Base-by-base conservation (phyloP, 2,329 filamentous ascomycete species). In the Arthroderma sp. region DNA sequence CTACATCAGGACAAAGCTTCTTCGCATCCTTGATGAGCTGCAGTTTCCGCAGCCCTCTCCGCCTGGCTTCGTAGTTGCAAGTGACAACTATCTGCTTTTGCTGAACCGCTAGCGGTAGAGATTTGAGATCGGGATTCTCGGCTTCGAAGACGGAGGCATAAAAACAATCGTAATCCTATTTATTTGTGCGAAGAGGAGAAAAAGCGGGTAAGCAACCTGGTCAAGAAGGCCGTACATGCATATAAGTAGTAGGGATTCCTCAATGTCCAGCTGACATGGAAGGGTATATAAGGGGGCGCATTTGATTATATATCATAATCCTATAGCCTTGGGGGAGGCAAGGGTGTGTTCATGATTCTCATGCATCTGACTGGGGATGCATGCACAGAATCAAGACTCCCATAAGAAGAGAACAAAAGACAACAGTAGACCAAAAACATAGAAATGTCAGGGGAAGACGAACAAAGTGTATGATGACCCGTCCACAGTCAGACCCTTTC, bases 81-180 rank as follows among this genome's bases (percentile, higher is more conserved):
- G 87, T 94, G 22, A 88, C 86, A 36, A 91, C 73, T 45, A 95
- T 94, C 60, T 87, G 85, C 65, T 95, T 95, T 65, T 95, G 88
- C 63, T 88, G 84, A 47, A 94, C 79, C 32, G 86, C 88, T 31
- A 96, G 69, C 5, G 87, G 86, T 11, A 83, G 66, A 1, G 73
- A 71, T 58, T 78, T 86, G 46, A 95, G 69, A 2, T 73, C 68
- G 0, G 87, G 86, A 52, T 83, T 79, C 58, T 83, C 82, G 51
- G 82, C 81, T 65, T 95, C 87, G 53, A 91, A 82, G 6, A 91
- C 87, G 41, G 86, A 86, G 22, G 88, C 88, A 62, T 96, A 96
- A 70, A 96, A 96, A 68, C 86, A 94, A 68, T 70, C 68, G 56
- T 70, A 70, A 53, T 71, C 68, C 66, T 68, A 44, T 22, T 22